A percentile compares a stretch with the other conserved stretches of the same genome.
phyloP scores from a whole-genome alignment of 345 rosid genomes.

The Luvunga scandens region DNA sequence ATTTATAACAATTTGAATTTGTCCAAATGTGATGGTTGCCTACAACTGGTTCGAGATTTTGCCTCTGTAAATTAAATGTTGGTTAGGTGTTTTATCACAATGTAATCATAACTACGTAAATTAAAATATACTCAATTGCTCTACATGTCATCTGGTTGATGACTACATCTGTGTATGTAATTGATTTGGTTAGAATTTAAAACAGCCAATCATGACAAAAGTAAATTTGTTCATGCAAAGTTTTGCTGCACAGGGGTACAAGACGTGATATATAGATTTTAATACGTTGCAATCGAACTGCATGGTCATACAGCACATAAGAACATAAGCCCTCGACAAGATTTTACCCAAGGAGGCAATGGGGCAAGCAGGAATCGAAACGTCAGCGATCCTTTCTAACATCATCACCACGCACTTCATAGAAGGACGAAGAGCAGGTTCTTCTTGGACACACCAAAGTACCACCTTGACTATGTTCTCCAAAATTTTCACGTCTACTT shows the following conservation, averaged over 20 bases:
- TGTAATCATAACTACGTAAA: neutral
- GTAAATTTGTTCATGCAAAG: neutral
- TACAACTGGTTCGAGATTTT: neutral
- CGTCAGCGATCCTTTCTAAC: neutral
- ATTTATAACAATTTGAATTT: neutral
- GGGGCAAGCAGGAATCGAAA: conserved; percentile 1
- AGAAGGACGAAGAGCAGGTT: conserved; percentile 1
- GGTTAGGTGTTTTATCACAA: neutral
- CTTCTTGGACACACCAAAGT: conserved; percentile 2
- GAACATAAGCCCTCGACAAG: no score
- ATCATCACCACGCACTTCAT: neutral
- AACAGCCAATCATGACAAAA: neutral
- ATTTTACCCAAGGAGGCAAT: no score
- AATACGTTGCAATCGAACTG: neutral
- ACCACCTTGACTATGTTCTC: neutral
- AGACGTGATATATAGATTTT: no score
- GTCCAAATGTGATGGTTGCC: neutral
- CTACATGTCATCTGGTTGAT: neutral
- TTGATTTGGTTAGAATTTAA: neutral
- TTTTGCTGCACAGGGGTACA: neutral
- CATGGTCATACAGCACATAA: neutral
- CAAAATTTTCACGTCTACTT: neutral
- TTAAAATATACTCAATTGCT: neutral
- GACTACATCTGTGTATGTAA: neutral
- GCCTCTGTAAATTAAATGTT: neutral